phyloP scores from a whole-genome alignment of 805 yeast species.

The Blastobotrys parvus region DNA sequence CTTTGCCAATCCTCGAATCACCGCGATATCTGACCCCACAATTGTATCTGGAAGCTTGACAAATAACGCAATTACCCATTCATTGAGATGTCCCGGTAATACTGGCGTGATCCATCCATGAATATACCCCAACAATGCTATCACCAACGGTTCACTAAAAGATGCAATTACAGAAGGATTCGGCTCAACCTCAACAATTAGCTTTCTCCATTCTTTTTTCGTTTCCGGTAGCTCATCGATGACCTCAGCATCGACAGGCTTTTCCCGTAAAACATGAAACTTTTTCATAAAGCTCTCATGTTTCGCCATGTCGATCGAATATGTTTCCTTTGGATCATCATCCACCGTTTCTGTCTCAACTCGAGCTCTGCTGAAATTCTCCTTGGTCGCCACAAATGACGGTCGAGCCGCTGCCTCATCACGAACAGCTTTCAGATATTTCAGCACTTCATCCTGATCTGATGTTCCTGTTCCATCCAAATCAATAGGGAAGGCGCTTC shows the following conservation, averaged over 20 bases:
- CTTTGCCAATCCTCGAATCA: constrained; percentile 35
- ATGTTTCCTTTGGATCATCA: background rate
- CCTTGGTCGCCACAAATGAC: background rate
- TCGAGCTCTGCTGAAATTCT: background rate
- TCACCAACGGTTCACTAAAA: constrained; percentile 30
- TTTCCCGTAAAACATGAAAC: constrained; percentile 6
- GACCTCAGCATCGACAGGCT: constrained; percentile 6
- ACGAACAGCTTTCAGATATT: constrained; percentile 12
- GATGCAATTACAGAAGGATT: constrained; percentile 25
- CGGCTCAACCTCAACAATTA: constrained; percentile 31
- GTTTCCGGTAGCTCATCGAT: constrained; percentile 30
- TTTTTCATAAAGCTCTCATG: constrained; percentile 9
- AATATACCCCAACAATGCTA: constrained; percentile 35
- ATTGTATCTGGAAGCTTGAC: constrained; percentile 33
- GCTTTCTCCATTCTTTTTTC: constrained; percentile 36
- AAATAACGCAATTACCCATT: constrained; percentile 37
- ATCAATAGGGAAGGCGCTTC: constrained; percentile 26
- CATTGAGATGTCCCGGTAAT: constrained; percentile 21
- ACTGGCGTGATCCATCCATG: constrained; percentile 35
- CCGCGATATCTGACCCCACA: constrained; percentile 32
- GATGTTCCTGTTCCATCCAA: constrained; percentile 1
- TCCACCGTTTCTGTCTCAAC: background rate
- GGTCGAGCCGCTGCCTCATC: constrained; percentile 10
- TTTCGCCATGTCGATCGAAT: constrained; percentile 6
- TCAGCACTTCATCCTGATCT: constrained; percentile 1